A percentile compares a stretch with the other conserved stretches of the same genome.
These are phyloP conservation scores for Rutstroemia sp. DNA, from an alignment of 2,329 filamentous ascomycete genomes.

Conservation along the genomic window DNA sequence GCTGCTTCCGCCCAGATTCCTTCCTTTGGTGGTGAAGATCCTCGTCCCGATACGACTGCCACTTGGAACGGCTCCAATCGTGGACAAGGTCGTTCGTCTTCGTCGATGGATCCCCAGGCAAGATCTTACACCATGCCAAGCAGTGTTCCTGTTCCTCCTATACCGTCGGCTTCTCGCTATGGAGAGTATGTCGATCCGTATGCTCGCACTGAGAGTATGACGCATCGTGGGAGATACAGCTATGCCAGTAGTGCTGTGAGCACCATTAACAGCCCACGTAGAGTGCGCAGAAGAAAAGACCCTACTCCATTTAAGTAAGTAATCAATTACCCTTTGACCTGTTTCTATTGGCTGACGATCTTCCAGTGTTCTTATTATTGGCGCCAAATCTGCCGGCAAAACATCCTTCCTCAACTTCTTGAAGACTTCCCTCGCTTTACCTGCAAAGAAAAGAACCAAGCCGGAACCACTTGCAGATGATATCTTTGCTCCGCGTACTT, in stretches of 20 bases:
- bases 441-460: constrained; percentile 63
- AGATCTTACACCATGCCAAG: constrained; percentile 26
- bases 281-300: constrained; percentile 90
- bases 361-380: constrained; percentile 77
- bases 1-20: constrained; percentile 23
- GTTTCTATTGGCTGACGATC: constrained; percentile 12
- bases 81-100: constrained; percentile 29
- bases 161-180: constrained; percentile 35
- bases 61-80: constrained; percentile 39
- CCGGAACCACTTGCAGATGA: constrained; percentile 39
- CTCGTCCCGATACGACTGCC: constrained; percentile 54
- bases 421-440: constrained; percentile 74
- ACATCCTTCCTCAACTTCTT: constrained; percentile 96
- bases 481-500: constrained; percentile 37
- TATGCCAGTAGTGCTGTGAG: constrained; percentile 90
- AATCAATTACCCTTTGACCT: neutral
- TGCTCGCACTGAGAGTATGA: constrained; percentile 86
- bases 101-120: constrained; percentile 44
- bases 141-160: constrained; percentile 46
- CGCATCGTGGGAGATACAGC: constrained; percentile 90
- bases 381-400: constrained; percentile 82
- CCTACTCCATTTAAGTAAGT: constrained; percentile 97
- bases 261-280: constrained; percentile 85
- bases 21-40: constrained; percentile 51
- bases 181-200: constrained; percentile 67